Evolutionary conservation across 1,139 yeast genomes (phyloP).

Genomic region (Eremothecium gossypii): DNA sequence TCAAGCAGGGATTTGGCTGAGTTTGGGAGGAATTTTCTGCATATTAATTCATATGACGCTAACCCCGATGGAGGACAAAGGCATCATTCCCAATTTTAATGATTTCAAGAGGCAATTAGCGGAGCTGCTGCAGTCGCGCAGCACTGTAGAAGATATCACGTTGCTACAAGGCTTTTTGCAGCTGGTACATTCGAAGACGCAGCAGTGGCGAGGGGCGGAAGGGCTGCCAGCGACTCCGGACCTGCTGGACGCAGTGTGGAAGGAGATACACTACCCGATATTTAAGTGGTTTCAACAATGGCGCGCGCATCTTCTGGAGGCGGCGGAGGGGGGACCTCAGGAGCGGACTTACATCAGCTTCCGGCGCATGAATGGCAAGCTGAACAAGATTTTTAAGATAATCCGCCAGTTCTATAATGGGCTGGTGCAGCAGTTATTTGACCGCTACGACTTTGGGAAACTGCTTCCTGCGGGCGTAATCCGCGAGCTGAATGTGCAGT

Average conservation of each 20-base stretch:
- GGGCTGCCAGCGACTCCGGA: not conserved
- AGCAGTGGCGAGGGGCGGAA: conserved; percentile 3
- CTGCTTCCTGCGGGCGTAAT: conserved; percentile 15
- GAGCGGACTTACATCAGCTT: conserved; percentile 39
- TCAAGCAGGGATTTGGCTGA: no score
- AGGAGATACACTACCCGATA: conserved; percentile 54
- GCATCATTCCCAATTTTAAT: conserved; percentile 2
- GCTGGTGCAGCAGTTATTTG: conserved; percentile 28
- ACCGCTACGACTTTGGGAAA: conserved; percentile 11
- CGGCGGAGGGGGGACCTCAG: conserved; percentile 21
- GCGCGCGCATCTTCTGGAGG: conserved; percentile 19
- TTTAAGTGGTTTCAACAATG: conserved; percentile 39
- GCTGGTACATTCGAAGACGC: conserved; percentile 23
- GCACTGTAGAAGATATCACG: conserved; percentile 16
- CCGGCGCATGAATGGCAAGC: conserved; percentile 45
- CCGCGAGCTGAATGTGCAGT: conserved; percentile 12
- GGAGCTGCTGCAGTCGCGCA: conserved; percentile 2
- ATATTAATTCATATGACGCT: not conserved
- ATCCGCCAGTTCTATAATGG: conserved; percentile 40
- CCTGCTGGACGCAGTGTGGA: conserved; percentile 46
- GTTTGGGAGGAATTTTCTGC: no score
- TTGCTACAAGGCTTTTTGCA: conserved; percentile 24
- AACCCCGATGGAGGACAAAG: not conserved
- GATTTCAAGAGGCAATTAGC: not conserved
- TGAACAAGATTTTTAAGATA: conserved; percentile 40